These are phyloP conservation scores for Sextonia rubra DNA, from an alignment of 164 flowering plant genomes.

Conservation along the genomic window DNA sequence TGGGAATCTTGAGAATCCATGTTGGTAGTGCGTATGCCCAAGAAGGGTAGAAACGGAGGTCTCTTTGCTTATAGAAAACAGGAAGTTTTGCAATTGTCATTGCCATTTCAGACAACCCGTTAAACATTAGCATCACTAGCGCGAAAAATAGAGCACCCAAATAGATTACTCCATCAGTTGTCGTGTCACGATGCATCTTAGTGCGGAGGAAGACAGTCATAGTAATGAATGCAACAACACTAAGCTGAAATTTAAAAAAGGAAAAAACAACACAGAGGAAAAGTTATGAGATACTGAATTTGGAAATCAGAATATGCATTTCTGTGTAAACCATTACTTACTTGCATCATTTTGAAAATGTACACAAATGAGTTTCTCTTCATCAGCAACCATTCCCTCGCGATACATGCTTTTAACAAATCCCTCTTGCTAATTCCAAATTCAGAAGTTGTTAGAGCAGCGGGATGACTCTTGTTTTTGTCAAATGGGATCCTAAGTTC, in stretches of 20 bases:
- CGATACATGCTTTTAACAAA: constrained; percentile 38
- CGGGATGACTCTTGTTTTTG: constrained; percentile 47
- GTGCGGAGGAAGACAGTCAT: constrained; percentile 15
- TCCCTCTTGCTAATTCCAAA: constrained; percentile 43
- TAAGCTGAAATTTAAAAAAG: constrained; percentile 7
- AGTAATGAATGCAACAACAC: constrained; percentile 3
- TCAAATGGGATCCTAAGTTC: constrained; percentile 34
- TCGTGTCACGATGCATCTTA: constrained; percentile 8
- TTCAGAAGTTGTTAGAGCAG: constrained; percentile 40
- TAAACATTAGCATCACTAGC: constrained; percentile 4
- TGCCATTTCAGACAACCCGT: constrained; percentile 14
- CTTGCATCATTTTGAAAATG: constrained; percentile 45
- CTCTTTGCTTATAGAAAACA: constrained; percentile 49
- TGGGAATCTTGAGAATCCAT: constrained; percentile 47
- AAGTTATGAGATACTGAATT: background rate
- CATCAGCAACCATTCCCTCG: constrained; percentile 49
- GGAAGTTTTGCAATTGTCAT: constrained; percentile 24
- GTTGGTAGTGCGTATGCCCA: constrained; percentile 57
- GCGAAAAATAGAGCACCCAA: constrained; percentile 16
- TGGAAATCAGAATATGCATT: background rate
- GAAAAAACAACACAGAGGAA: background rate
- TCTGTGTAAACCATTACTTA: constrained; percentile 8
- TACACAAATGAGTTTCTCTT: constrained; percentile 54
- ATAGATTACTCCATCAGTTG: constrained; percentile 8
- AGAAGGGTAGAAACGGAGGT: constrained; percentile 45